Conservation (phyloP, 2,329 filamentous ascomycete species). For the Fusarium acutatum region DNA sequence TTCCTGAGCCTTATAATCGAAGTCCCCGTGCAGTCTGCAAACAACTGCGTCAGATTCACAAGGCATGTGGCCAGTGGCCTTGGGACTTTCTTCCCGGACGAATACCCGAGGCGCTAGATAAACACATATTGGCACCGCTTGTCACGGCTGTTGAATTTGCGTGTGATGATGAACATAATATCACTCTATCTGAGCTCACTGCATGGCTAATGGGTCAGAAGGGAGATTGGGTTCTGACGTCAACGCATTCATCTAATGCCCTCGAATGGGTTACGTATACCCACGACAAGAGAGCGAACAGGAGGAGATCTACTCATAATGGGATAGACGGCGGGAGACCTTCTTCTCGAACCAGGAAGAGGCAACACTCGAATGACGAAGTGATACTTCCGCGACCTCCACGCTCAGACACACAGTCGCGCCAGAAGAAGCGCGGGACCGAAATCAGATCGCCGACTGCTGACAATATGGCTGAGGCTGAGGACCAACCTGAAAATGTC, state of each 20-base stretch:
- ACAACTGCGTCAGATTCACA: background rate
- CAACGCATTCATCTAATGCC: background rate
- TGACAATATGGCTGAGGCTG: background rate
- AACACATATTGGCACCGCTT: background rate
- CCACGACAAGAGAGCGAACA: background rate
- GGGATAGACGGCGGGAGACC: background rate
- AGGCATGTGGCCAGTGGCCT: background rate
- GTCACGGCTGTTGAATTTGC: background rate
- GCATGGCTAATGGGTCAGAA: background rate
- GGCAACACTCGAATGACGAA: background rate
- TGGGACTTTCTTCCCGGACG: background rate
- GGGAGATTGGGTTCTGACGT: background rate
- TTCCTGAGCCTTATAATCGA: background rate
- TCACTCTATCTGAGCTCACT: background rate
- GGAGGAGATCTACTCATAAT: background rate
- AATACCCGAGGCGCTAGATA: background rate
- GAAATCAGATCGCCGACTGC: background rate
- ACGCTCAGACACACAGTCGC: background rate
- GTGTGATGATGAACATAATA: background rate
- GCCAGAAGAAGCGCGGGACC: background rate
- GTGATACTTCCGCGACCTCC: background rate
- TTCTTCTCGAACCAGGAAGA: background rate
- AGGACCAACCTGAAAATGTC: background rate
- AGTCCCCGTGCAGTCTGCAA: background rate
- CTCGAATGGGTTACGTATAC: background rate